Evolutionary conservation across 2,329 filamentous ascomycete species (phyloP).

Genomic region (Ascochyta clinopodiicola): DNA sequence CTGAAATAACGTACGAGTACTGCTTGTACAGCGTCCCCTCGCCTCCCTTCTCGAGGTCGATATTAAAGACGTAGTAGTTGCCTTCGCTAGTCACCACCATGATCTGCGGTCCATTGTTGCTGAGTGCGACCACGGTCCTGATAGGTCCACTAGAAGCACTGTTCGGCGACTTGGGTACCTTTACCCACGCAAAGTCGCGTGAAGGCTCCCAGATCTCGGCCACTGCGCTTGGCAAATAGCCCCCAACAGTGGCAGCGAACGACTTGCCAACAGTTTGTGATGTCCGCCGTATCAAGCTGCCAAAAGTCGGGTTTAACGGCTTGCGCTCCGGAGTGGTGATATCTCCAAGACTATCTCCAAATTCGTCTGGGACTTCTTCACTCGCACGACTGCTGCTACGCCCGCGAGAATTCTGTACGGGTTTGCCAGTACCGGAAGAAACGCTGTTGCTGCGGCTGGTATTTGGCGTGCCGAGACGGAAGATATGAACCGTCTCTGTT

Average conservation of each 20-base stretch:
- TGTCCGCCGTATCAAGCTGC: constrained; percentile 89
- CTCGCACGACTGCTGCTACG: constrained; percentile 53
- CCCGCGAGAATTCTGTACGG: constrained; percentile 41
- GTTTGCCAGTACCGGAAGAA: constrained; percentile 33
- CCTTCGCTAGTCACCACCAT: constrained; percentile 99
- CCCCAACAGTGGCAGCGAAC: constrained; percentile 86
- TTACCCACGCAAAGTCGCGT: constrained; percentile 95
- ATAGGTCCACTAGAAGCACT: constrained; percentile 60
- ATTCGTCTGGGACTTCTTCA: constrained; percentile 50
- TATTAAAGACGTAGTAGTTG: constrained; percentile 91
- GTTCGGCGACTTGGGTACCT: constrained; percentile 72
- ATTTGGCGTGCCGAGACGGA: constrained; percentile 67
- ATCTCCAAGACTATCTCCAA: constrained; percentile 47
- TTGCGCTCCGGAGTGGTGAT: constrained; percentile 43
- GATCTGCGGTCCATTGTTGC: constrained; percentile 89
- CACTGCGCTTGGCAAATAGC: constrained; percentile 90
- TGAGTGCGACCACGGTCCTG: constrained; percentile 96
- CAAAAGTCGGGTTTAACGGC: constrained; percentile 73
- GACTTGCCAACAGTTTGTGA: constrained; percentile 92
- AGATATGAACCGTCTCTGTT: constrained; percentile 96
- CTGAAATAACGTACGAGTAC: constrained; percentile 74
- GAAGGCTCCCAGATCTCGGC: constrained; percentile 98
- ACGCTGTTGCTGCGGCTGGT: constrained; percentile 44
- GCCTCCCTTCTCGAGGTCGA: constrained; percentile 92
- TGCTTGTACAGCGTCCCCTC: constrained; percentile 91